Evolutionary conservation across 2,329 filamentous ascomycete species (phyloP).

Genomic region (Penicillium sp.): DNA sequence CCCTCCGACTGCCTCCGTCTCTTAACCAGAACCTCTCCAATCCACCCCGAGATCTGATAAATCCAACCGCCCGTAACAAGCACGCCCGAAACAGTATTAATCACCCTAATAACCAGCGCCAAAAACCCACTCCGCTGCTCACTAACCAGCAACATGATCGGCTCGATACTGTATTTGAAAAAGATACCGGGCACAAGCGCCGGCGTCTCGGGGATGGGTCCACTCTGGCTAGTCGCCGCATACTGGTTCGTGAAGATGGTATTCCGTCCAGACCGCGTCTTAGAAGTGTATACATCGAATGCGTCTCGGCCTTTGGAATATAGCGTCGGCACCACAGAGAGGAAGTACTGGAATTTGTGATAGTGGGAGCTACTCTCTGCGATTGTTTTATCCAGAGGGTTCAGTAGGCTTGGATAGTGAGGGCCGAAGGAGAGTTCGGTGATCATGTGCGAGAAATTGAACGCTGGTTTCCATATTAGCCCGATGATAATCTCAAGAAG

Average conservation of each 20-base stretch:
- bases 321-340: constrained; percentile 88
- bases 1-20: constrained; percentile 43
- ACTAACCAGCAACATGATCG: constrained; percentile 77
- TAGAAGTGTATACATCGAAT: constrained; percentile 41
- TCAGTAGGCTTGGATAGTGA: constrained; percentile 90
- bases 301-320: constrained; percentile 60
- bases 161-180: constrained; percentile 98
- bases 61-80: constrained; percentile 92
- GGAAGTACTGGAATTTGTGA: constrained; percentile 96
- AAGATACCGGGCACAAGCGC: constrained; percentile 77
- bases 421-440: constrained; percentile 93
- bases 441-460: constrained; percentile 98
- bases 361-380: constrained; percentile 71
- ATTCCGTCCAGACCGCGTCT: constrained; percentile 30
- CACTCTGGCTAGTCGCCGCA: constrained; percentile 85
- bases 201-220: constrained; percentile 54
- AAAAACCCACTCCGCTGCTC: constrained; percentile 74
- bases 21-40: constrained; percentile 47
- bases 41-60: constrained; percentile 78
- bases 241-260: constrained; percentile 91
- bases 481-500: no score
- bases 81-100: constrained; percentile 87
- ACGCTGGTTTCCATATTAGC: constrained; percentile 50
- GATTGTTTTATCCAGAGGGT: constrained; percentile 89
- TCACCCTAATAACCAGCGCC: constrained; percentile 69